These are phyloP conservation scores for Amauroascus verrucosus DNA, from an alignment of 2,329 filamentous ascomycete species.

Conservation along the genomic window DNA sequence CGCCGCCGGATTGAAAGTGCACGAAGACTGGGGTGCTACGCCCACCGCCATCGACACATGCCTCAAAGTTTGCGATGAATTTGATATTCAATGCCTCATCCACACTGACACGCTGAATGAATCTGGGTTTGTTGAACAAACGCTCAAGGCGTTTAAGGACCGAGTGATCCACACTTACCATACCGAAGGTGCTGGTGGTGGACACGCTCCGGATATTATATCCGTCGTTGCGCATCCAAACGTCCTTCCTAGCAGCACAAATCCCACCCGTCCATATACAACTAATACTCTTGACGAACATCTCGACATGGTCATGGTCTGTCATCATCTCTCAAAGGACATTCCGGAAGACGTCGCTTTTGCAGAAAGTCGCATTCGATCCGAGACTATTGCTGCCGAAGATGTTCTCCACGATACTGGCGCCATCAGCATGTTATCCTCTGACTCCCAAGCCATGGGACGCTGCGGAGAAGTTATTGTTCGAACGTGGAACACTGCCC, in stretches of 20 bases:
- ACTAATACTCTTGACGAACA: slow-evolving; percentile 91
- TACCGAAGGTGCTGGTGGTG: slow-evolving; percentile 88
- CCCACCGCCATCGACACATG: slow-evolving; percentile 86
- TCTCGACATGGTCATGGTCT: slow-evolving; percentile 97
- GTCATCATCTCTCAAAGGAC: slow-evolving; percentile 83
- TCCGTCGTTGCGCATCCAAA: slow-evolving; percentile 80
- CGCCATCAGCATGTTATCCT: slow-evolving; percentile 95
- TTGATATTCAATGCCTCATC: slow-evolving; percentile 86
- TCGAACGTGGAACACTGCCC: slow-evolving; percentile 91
- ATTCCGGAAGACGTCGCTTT: slow-evolving; percentile 95
- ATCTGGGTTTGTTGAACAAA: slow-evolving; percentile 91
- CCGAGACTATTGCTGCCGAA: slow-evolving; percentile 92
- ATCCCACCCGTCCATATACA: slow-evolving; percentile 84
- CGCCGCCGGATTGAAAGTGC: slow-evolving; percentile 81
- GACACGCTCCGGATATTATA: slow-evolving; percentile 94
- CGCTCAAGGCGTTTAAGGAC: slow-evolving; percentile 71
- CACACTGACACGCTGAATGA: slow-evolving; percentile 96
- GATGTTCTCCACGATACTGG: slow-evolving; percentile 91
- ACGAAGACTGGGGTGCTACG: slow-evolving; percentile 92
- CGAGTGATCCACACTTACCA: slow-evolving; percentile 95
- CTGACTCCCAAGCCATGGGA: slow-evolving; percentile 93
- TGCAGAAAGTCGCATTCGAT: slow-evolving; percentile 84
- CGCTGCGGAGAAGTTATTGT: slow-evolving; percentile 88
- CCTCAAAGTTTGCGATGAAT: slow-evolving; percentile 73
- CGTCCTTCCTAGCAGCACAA: slow-evolving; percentile 82